Evolutionary conservation across 2,329 filamentous ascomycete genomes (phyloP).

Genomic region (Mycosphaerella sp.): DNA sequence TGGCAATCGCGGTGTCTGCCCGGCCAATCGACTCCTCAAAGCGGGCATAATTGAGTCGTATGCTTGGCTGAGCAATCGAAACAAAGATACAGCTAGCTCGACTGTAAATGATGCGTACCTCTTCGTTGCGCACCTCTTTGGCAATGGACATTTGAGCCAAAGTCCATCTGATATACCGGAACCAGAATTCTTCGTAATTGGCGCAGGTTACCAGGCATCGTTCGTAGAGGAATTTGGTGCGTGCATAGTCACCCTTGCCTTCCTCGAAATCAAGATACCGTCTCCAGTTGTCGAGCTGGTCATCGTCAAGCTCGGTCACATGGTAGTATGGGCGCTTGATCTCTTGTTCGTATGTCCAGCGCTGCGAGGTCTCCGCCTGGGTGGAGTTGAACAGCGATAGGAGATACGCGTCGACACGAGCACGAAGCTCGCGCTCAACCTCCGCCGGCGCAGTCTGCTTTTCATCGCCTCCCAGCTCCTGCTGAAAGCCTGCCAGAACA

Average conservation of each 20-base stretch:
- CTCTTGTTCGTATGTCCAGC: slow-evolving; percentile 91
- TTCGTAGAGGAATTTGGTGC: slow-evolving; percentile 82
- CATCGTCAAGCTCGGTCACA: slow-evolving; percentile 82
- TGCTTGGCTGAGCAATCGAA: slow-evolving; percentile 74
- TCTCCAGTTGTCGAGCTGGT: slow-evolving; percentile 82
- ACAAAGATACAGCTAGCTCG: slow-evolving; percentile 79
- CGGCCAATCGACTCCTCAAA: slow-evolving; percentile 84
- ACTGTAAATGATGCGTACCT: slow-evolving; percentile 86
- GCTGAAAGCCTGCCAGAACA: slow-evolving; percentile 59
- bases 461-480: slow-evolving; percentile 63
- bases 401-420: slow-evolving; percentile 72
- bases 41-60: slow-evolving; percentile 85
- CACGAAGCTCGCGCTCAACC: slow-evolving; percentile 72
- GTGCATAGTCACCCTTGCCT: slow-evolving; percentile 65
- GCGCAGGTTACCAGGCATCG: slow-evolving; percentile 87
- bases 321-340: slow-evolving; percentile 97
- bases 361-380: slow-evolving; percentile 80
- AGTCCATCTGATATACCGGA: slow-evolving; percentile 97
- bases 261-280: slow-evolving; percentile 98
- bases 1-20: slow-evolving; percentile 70
- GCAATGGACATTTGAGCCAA: slow-evolving; percentile 69
- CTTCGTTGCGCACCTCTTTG: slow-evolving; percentile 74
- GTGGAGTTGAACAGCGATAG: slow-evolving; percentile 74
- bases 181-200: slow-evolving; percentile 96
- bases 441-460: slow-evolving; percentile 68